Evolutionary conservation across 2,329 filamentous ascomycete genomes (phyloP).

Genomic region (Mollisiaceae sp.): DNA sequence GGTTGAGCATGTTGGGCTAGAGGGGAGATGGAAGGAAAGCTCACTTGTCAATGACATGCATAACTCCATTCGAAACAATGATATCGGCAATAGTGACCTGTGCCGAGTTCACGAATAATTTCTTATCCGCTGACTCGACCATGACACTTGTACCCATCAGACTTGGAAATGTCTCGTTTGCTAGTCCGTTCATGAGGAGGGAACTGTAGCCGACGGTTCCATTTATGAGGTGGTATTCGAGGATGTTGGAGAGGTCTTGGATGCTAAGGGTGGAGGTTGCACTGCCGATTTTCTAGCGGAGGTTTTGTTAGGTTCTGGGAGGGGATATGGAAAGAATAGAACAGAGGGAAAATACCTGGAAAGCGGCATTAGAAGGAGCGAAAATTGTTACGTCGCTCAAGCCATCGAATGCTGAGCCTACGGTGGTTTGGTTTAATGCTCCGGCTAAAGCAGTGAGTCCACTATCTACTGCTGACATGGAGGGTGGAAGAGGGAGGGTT

Average conservation of each 20-base stretch:
- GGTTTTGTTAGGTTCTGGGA: no score
- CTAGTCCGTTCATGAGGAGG: constrained; percentile 28
- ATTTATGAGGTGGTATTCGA: constrained; percentile 44
- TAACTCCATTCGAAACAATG: constrained; percentile 44
- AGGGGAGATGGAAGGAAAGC: constrained; percentile 32
- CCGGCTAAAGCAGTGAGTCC: constrained; percentile 43
- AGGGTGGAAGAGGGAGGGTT: constrained; percentile 48
- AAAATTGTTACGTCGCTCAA: constrained; percentile 57
- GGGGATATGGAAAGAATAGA: background rate
- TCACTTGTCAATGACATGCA: constrained; percentile 51
- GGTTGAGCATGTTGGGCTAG: no score
- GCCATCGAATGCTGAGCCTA: constrained; percentile 44
- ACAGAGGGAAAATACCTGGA: constrained; percentile 26
- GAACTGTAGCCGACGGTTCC: constrained; percentile 38
- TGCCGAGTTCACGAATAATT: constrained; percentile 46
- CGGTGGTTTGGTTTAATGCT: constrained; percentile 40
- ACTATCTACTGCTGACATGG: constrained; percentile 43
- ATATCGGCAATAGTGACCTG: constrained; percentile 45
- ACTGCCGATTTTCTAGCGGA: no score
- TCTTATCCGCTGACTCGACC: constrained; percentile 42
- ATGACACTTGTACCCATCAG: constrained; percentile 38
- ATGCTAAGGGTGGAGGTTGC: constrained; percentile 32
- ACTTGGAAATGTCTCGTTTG: constrained; percentile 35
- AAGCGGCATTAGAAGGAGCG: constrained; percentile 43
- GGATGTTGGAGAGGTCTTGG: constrained; percentile 33